Conservation (phyloP, 768 basidiomycete species). For the Psilocybe cubensis region DNA sequence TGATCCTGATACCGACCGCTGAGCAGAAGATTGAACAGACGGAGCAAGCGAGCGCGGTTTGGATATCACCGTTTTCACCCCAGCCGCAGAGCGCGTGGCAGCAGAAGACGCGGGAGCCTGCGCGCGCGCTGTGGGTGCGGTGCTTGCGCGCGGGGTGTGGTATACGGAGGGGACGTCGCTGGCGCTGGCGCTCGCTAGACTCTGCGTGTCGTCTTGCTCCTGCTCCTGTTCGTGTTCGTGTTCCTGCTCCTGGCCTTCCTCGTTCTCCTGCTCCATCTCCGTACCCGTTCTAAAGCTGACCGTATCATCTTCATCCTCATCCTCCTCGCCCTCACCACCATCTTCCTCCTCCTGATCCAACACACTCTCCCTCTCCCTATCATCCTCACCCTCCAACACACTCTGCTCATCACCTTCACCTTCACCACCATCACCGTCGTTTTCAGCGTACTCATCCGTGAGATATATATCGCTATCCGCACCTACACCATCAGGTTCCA, state of each 20-base stretch:
- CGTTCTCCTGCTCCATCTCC: slow-evolving; percentile 1
- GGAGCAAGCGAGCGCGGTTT: slow-evolving; percentile 34
- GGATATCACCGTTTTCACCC: too few relatives aligned
- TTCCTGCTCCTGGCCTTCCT: slow-evolving; percentile 7
- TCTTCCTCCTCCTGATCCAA: slow-evolving; percentile 5
- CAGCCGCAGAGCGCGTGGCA: too few relatives aligned
- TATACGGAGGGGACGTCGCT: slow-evolving; percentile 1
- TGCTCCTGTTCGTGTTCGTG: too few relatives aligned
- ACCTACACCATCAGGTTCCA: slow-evolving; percentile 21
- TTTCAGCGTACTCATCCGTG: slow-evolving; percentile 13
- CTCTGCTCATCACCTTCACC: slow-evolving; percentile 16
- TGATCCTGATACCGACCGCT: background rate
- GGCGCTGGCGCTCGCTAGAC: slow-evolving; percentile 1
- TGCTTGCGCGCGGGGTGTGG: slow-evolving; percentile 1
- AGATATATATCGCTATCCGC: slow-evolving; percentile 15
- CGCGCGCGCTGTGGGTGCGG: background rate
- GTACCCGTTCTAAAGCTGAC: background rate
- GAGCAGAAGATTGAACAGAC: slow-evolving; percentile 31
- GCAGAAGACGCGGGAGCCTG: slow-evolving; percentile 13
- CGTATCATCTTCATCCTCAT: background rate
- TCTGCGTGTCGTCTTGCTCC: background rate
- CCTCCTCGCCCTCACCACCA: background rate
- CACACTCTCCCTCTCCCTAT: background rate
- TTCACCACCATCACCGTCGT: slow-evolving; percentile 16
- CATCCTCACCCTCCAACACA: slow-evolving; percentile 15